phyloP scores from a whole-genome alignment of 2,329 filamentous ascomycete species.

The Albifimbria verrucaria region DNA sequence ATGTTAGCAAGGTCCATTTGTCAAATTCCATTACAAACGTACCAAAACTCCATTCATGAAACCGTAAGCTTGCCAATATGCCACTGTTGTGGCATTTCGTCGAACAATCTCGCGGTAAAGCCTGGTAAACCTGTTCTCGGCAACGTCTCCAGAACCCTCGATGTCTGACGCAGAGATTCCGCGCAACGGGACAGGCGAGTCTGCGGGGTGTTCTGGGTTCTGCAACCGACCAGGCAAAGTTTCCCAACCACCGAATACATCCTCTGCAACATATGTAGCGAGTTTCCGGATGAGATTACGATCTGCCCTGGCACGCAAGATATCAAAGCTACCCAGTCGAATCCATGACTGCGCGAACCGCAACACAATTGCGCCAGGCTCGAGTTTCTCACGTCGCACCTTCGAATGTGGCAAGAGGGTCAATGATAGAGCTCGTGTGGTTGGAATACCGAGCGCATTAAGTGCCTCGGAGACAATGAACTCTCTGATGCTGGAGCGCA shows the following conservation, averaged over 20 bases:
- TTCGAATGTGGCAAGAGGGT: conserved; percentile 69
- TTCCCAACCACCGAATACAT: conserved; percentile 86
- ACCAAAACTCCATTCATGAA: conserved; percentile 95
- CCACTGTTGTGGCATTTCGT: conserved; percentile 83
- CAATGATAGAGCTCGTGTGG: conserved; percentile 80
- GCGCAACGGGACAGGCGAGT: conserved; percentile 41
- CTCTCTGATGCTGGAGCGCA: conserved; percentile 89
- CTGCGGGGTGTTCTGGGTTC: conserved; percentile 44
- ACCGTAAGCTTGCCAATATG: conserved; percentile 95
- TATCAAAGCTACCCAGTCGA: conserved; percentile 90
- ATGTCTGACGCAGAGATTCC: conserved; percentile 54
- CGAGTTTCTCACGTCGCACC: conserved; percentile 74
- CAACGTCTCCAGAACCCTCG: conserved; percentile 64
- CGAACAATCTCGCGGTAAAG: conserved; percentile 85
- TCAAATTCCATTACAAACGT: conserved; percentile 6
- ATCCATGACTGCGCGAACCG: conserved; percentile 92
- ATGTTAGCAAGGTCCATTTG: conserved; percentile 16
- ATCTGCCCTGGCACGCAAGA: conserved; percentile 80
- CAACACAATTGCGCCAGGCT: conserved; percentile 89
- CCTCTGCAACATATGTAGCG: conserved; percentile 79
- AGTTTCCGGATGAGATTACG: conserved; percentile 69
- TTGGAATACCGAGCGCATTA: conserved; percentile 80
- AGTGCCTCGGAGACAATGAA: conserved; percentile 90
- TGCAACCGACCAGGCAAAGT: conserved; percentile 64
- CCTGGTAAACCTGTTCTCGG: conserved; percentile 83